phyloP scores from a whole-genome alignment of 441 rosid genomes.

The Dalechampia spathulata region DNA sequence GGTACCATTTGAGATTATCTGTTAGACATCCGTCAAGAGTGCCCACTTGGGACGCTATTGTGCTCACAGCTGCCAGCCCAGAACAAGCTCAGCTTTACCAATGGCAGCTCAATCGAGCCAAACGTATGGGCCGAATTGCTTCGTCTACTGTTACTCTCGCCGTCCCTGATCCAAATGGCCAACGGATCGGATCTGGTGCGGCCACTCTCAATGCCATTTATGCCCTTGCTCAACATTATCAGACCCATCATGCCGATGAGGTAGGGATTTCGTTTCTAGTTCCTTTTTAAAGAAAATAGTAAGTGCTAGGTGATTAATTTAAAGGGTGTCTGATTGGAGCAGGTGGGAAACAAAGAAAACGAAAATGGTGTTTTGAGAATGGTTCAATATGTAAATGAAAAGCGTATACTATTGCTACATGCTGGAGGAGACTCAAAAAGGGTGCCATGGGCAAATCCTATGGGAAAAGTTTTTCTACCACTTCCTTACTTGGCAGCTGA shows the following conservation, averaged over 20 bases:
- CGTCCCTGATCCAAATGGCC: conserved; percentile 84
- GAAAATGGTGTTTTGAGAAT: conserved; percentile 22
- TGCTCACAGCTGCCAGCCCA: conserved; percentile 97
- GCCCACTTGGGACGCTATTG: conserved; percentile 91
- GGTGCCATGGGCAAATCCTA: conserved; percentile 98
- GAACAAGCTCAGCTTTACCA: conserved; percentile 86
- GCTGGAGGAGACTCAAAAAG: conserved; percentile 99
- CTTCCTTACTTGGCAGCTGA: conserved; percentile 90
- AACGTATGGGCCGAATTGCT: conserved; percentile 75
- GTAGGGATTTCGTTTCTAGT: too few species aligned
- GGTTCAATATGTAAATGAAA: conserved; percentile 46
- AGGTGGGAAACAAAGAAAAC: conserved; percentile 32
- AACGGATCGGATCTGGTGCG: conserved; percentile 93
- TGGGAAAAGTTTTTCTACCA: conserved; percentile 94
- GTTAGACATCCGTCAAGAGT: conserved; percentile 84
- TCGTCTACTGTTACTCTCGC: conserved; percentile 72
- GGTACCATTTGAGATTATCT: conserved; percentile 87
- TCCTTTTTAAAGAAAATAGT: too few species aligned
- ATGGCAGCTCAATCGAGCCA: conserved; percentile 87
- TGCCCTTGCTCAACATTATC: conserved; percentile 57
- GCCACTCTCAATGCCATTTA: conserved; percentile 85
- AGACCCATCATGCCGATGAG: conserved; percentile 24
- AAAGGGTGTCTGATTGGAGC: neutral
- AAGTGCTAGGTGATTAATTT: too few species aligned
- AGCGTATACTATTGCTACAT: conserved; percentile 85